A percentile compares a stretch with the other conserved stretches of the same genome.
These are phyloP conservation scores for Tolypocladium cylindrosporum DNA, from an alignment of 2,329 filamentous ascomycete genomes.

Conservation along the genomic window DNA sequence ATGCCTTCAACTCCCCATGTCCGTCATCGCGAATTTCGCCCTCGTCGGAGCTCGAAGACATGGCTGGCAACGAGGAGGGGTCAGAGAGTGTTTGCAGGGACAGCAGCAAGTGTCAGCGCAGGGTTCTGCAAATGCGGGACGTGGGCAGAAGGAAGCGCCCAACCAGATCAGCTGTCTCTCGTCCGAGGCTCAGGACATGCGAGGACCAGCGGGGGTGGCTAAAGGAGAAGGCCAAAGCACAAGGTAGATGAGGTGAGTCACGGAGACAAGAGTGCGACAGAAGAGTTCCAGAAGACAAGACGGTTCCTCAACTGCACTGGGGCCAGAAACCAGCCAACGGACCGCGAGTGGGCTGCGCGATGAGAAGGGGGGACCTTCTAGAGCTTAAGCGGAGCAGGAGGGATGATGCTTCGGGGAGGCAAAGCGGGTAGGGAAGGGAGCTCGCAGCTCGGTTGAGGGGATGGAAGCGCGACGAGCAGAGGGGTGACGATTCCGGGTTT, in stretches of 20 bases:
- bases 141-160: conserved; percentile 27
- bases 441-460: background rate
- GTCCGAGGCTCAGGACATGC: conserved; percentile 20
- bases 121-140: conserved; percentile 15
- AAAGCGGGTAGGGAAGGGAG: background rate
- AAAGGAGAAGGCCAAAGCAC: background rate
- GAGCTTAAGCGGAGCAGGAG: background rate
- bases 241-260: no score
- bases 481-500: background rate
- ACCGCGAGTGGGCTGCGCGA: background rate
- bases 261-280: background rate
- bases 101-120: conserved; percentile 24
- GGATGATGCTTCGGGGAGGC: background rate
- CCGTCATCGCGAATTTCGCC: conserved; percentile 75
- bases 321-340: background rate
- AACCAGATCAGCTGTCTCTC: conserved; percentile 32
- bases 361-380: background rate
- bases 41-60: conserved; percentile 62
- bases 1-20: conserved; percentile 65
- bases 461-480: background rate
- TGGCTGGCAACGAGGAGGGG: conserved; percentile 9
- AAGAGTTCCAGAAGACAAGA: background rate
- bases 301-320: background rate
- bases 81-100: background rate
- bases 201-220: conserved; percentile 3